A percentile compares a stretch with the other conserved stretches of the same genome.
Conservation (phyloP, 2,329 filamentous ascomycete species). For the Sporothrix inflata region DNA sequence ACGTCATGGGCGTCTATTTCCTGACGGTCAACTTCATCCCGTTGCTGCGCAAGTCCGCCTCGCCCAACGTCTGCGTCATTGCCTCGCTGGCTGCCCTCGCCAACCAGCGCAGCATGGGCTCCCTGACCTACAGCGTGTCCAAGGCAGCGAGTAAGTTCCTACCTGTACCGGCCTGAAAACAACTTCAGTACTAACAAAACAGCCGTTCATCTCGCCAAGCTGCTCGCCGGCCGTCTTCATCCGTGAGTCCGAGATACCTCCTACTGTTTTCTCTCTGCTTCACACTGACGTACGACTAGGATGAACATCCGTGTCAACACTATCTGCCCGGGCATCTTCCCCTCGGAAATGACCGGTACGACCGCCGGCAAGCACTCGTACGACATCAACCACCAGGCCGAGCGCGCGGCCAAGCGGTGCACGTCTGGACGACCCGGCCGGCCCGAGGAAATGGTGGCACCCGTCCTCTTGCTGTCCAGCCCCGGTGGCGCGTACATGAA, state of each 20-base stretch:
- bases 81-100: constrained; percentile 37
- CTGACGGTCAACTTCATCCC: constrained; percentile 37
- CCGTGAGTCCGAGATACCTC: neutral
- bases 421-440: constrained; percentile 35
- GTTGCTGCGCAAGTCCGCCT: constrained; percentile 37
- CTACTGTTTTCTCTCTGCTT: too few relatives aligned
- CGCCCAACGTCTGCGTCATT: constrained; percentile 38
- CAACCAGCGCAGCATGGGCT: constrained; percentile 36
- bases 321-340: constrained; percentile 37
- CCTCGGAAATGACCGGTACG: constrained; percentile 35
- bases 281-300: too few relatives aligned
- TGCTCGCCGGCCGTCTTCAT: constrained; percentile 2
- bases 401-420: constrained; percentile 36
- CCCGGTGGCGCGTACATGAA: constrained; percentile 39
- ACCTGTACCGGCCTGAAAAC: neutral
- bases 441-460: constrained; percentile 33
- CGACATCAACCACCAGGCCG: constrained; percentile 34
- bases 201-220: constrained; percentile 12
- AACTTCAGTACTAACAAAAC: neutral
- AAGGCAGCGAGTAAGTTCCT: constrained; percentile 36
- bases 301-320: constrained; percentile 38
- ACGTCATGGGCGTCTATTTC: constrained; percentile 40
- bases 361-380: constrained; percentile 34
- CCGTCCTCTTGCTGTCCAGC: constrained; percentile 36
- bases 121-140: constrained; percentile 37